Evolutionary conservation across 108 stramenopile genomes (phyloP), one percentile per base, ranked within the genome.

Genomic region (Fragilaria radians): DNA sequence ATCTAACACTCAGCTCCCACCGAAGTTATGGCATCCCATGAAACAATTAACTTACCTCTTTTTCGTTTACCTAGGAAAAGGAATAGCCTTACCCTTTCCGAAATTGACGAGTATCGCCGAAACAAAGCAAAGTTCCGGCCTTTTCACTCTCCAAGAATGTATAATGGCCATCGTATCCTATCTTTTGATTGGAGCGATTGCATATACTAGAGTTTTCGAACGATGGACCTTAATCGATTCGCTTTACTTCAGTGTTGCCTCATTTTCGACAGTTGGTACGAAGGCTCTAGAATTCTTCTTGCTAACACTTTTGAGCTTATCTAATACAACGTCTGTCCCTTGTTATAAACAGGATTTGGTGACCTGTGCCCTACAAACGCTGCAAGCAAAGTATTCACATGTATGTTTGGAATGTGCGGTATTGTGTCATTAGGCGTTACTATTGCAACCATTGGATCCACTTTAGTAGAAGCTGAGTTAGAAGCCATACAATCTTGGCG

Each of bases 181-280:
- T 19, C 61, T 85, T 18, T 46, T 62, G 0, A 24, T 79, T 21
- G 80, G 83, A 29, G 78, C 76, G 18, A 22, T 79, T 14, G 77
- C 78, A 0, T 85, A 77, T 54, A 64, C 72, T 26, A 60, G 47
- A 25, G 24, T 86, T 1, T 73, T 82, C 18, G 68, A 71, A 23
- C 19, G 48, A 1, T 62, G 62, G 62, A 19, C 23, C 23, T 5
- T 29, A 2, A 11, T 62, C 1, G 62, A 62, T 62, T 3, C 52
- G 9, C 17, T 52, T 1, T 62, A 62, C 25, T 62, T 62, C 53
- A 33, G 32, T 25, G 51, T 62, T 4, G 28, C n/a, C 7, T 36
- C 62, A 14, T 62, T 62, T 26, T 52, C 63, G 1, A 65, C 63
- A 19, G 54, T 65, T 1, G 42, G 36, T 42, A 14, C 7, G 36